These are phyloP conservation scores for Leptodermis oblonga DNA, from an alignment of 257 asterid genomes.

Conservation along the genomic window DNA sequence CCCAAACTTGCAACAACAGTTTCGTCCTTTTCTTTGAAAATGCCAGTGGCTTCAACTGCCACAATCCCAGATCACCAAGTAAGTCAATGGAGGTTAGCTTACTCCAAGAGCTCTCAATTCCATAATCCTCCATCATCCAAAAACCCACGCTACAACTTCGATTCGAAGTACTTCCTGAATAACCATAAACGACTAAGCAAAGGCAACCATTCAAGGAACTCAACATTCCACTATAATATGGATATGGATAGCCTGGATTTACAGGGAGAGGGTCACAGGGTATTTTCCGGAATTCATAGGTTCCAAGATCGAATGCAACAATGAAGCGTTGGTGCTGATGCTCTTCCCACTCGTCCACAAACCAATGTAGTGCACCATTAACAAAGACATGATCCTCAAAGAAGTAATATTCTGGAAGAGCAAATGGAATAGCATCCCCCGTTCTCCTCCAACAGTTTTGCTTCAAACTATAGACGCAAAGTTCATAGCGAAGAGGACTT, in stretches of 20 bases:
- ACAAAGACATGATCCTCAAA: neutral
- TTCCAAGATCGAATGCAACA: neutral
- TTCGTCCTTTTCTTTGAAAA: neutral
- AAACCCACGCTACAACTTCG: neutral
- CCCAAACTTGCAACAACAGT: neutral
- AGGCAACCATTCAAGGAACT: neutral
- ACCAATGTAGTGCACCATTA: constrained; percentile 2
- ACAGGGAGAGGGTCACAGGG: neutral
- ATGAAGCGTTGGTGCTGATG: neutral
- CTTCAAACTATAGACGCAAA: neutral
- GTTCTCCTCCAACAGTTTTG: neutral
- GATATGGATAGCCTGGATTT: neutral
- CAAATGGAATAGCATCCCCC: too few relatives aligned
- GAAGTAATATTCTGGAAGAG: too few relatives aligned
- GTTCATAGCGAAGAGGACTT: neutral
- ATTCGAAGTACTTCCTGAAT: neutral
- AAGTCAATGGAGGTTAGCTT: neutral
- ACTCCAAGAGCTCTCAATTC: constrained; percentile 3
- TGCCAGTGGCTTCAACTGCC: neutral
- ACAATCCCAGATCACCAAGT: too few relatives aligned
- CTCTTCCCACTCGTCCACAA: neutral
- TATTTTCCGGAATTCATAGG: neutral
- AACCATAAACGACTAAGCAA: neutral
- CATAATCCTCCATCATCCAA: constrained; percentile 1
- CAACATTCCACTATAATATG: neutral